Conservation (phyloP, 495 filamentous ascomycete species). For the Penicillium waksmanii region DNA sequence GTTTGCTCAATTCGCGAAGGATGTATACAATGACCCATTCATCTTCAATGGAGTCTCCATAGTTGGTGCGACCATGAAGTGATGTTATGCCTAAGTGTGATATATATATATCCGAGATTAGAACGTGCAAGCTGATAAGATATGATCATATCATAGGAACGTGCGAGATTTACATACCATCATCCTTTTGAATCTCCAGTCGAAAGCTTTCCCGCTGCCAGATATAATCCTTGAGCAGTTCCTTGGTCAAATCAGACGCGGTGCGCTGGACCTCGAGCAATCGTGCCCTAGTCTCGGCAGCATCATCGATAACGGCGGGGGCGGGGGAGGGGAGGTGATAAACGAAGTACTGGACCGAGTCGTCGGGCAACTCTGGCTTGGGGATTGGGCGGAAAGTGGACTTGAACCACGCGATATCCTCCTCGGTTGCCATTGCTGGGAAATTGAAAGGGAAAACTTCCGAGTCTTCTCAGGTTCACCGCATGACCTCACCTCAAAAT, state of each 20-base stretch:
- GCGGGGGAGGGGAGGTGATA: conserved; percentile 62
- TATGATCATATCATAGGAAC: background rate
- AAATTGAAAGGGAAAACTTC: conserved; percentile 12
- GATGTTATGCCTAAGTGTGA: conserved; percentile 41
- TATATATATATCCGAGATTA: conserved; percentile 12
- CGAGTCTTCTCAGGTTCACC: background rate
- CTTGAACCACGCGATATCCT: conserved; percentile 54
- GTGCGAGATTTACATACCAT: conserved; percentile 46
- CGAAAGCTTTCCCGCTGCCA: conserved; percentile 88
- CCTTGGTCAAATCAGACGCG: conserved; percentile 62
- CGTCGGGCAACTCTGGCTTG: conserved; percentile 74
- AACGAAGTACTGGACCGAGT: conserved; percentile 84
- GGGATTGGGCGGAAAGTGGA: conserved; percentile 62
- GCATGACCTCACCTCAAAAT: conserved; percentile 42
- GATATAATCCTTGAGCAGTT: conserved; percentile 79
- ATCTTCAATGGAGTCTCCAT: conserved; percentile 92
- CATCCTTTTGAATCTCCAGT: conserved; percentile 61
- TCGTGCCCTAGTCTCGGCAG: conserved; percentile 56
- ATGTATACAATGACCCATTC: conserved; percentile 97
- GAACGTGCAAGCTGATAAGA: background rate
- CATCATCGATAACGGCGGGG: conserved; percentile 50
- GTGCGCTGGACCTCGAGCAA: conserved; percentile 73
- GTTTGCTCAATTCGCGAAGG: conserved; percentile 76
- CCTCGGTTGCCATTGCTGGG: conserved; percentile 46
- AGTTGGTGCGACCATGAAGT: conserved; percentile 76